A percentile compares a stretch with the other conserved stretches of the same genome.
Evolutionary conservation across 768 basidiomycete species (phyloP).

Genomic region (Lyophyllum shimeji): DNA sequence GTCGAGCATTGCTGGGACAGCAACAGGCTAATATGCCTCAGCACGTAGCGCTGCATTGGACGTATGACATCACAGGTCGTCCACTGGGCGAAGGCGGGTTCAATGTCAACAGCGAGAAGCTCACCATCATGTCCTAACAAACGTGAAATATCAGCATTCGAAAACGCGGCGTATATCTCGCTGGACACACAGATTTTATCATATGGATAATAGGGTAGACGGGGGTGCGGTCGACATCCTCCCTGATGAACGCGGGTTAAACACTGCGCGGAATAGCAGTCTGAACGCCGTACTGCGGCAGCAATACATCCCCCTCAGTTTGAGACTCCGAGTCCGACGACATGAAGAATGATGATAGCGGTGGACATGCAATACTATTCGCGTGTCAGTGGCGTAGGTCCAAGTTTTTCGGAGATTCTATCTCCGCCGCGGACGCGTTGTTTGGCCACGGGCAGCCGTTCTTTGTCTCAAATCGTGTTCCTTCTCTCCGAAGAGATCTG

Average conservation of each 20-base stretch:
- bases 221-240: conserved; percentile 53
- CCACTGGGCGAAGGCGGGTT: background rate
- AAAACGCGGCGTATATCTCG: background rate
- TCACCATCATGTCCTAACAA: conserved; percentile 61
- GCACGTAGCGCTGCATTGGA: background rate
- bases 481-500: background rate
- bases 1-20: background rate
- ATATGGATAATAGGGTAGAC: conserved; percentile 84
- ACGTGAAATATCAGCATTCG: background rate
- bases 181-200: conserved; percentile 57
- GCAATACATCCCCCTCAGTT: conserved; percentile 41
- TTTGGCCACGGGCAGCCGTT: conserved; percentile 1
- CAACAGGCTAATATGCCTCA: background rate
- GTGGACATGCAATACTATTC: conserved; percentile 1
- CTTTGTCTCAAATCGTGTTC: background rate
- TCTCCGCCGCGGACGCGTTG: conserved; percentile 19
- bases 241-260: conserved; percentile 26
- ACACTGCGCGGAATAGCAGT: background rate
- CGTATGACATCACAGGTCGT: conserved; percentile 1
- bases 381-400: background rate
- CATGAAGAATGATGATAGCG: conserved; percentile 20
- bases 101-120: conserved; percentile 11
- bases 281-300: conserved; percentile 12
- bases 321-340: conserved; percentile 35
- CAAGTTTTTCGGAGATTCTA: conserved; percentile 5